phyloP scores from a whole-genome alignment of 169 alveolate species.

The Eimeria mitis region DNA sequence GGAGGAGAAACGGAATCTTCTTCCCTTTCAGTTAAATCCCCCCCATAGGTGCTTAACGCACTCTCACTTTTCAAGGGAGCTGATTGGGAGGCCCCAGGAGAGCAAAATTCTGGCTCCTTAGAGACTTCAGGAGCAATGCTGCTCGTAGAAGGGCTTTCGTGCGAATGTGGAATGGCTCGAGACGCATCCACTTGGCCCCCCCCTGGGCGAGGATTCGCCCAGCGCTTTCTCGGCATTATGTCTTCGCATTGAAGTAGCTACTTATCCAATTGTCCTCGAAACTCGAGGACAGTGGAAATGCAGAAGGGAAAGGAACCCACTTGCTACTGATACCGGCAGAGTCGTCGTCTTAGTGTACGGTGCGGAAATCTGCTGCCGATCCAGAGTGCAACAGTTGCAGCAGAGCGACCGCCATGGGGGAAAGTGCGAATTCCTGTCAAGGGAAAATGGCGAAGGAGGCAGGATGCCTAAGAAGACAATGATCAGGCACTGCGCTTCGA shows the following conservation, averaged over 20 bases:
- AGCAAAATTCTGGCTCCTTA: background rate
- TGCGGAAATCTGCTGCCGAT: background rate
- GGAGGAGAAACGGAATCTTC: constrained; percentile 16
- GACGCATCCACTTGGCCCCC: background rate
- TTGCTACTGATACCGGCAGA: background rate
- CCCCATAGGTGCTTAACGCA: constrained; percentile 6
- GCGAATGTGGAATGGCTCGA: background rate
- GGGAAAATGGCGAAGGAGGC: background rate
- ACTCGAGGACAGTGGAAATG: background rate
- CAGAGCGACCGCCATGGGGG: background rate
- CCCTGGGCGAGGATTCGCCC: constrained; percentile 20
- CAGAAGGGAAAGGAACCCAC: background rate
- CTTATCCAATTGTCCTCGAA: background rate
- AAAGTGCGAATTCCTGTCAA: background rate
- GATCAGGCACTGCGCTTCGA: constrained; percentile 4
- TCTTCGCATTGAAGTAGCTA: constrained; percentile 12
- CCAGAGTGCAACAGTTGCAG: background rate
- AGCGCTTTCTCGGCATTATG: constrained; percentile 56
- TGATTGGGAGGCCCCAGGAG: background rate
- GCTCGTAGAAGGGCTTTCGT: background rate
- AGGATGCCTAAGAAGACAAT: background rate
- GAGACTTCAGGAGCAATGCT: background rate
- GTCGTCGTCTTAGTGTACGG: background rate
- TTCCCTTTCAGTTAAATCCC: constrained; percentile 15
- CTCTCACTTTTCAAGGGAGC: constrained; percentile 22